phyloP scores from a whole-genome alignment of 768 basidiomycete species.

The Naganishia vaughanmartiniae region DNA sequence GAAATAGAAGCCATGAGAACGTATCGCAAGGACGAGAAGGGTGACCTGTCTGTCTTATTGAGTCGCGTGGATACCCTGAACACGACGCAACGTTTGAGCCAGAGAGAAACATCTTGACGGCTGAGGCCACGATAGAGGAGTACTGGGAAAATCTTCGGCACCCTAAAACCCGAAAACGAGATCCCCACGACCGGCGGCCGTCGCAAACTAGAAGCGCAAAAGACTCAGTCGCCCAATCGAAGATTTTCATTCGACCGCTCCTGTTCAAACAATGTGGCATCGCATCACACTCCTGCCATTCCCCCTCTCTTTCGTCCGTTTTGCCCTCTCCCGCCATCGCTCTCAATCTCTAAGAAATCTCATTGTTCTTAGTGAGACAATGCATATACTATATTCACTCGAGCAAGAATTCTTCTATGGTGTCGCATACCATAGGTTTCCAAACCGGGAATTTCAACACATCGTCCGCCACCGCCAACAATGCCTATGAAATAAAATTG shows the following conservation, averaged over 20 bases:
- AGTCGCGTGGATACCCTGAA: slow-evolving; percentile 1
- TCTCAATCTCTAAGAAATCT: neutral
- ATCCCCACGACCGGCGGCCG: neutral
- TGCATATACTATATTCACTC: too few species aligned
- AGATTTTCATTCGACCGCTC: neutral
- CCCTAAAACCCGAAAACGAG: neutral
- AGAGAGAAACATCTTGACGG: slow-evolving; percentile 4
- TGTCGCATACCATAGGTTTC: too few species aligned
- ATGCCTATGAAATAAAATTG: too few species aligned
- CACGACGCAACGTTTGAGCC: slow-evolving; percentile 8
- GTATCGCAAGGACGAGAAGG: slow-evolving; percentile 1
- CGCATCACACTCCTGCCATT: neutral
- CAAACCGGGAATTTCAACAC: too few species aligned
- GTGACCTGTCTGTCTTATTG: slow-evolving; percentile 1
- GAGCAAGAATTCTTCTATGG: too few species aligned
- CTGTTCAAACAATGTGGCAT: neutral
- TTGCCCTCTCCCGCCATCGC: neutral
- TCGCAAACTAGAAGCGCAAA: neutral
- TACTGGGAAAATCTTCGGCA: slow-evolving; percentile 8
- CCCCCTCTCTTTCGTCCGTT: neutral
- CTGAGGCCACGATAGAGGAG: neutral
- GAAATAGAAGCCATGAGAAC: neutral
- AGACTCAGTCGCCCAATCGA: neutral
- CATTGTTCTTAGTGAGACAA: neutral
- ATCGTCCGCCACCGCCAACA: too few species aligned